A percentile compares a stretch with the other conserved stretches of the same genome.
Evolutionary conservation across 345 rosid genomes (phyloP).

Genomic region (Gossypium arboreum): DNA sequence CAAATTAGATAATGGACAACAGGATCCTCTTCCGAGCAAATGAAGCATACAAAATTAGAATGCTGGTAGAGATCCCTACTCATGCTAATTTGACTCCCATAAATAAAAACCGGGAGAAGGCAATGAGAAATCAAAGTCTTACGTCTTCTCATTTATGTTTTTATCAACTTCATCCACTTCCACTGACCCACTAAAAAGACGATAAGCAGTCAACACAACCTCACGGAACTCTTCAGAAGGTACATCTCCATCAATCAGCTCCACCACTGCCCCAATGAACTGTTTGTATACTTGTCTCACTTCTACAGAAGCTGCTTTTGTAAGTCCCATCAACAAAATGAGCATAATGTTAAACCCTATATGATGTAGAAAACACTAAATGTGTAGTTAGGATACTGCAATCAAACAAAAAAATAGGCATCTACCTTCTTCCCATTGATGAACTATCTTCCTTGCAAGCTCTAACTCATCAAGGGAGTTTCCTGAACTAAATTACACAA

Average conservation of each 20-base stretch:
- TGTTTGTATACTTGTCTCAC: conserved; percentile 79
- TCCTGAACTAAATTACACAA: conserved; percentile 26
- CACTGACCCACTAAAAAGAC: conserved; percentile 40
- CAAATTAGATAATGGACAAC: not conserved
- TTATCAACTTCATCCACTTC: conserved; percentile 41
- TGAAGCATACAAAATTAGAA: not conserved
- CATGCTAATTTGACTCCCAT: not conserved
- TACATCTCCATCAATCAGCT: conserved; percentile 70
- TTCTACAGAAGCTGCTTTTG: conserved; percentile 63
- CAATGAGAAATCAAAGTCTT: conserved; percentile 13
- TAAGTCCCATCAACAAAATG: conserved; percentile 14
- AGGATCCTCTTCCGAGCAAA: not conserved
- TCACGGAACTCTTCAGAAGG: conserved; percentile 77
- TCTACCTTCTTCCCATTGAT: conserved; percentile 85
- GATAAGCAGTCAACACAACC: conserved; percentile 55
- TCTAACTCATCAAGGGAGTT: conserved; percentile 64
- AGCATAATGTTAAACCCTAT: conserved; percentile 8
- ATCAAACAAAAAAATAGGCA: not conserved
- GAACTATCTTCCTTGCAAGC: conserved; percentile 71
- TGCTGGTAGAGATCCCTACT: not conserved
- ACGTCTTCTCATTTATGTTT: conserved; percentile 45
- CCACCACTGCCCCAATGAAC: conserved; percentile 70
- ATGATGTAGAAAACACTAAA: not conserved
- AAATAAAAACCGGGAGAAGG: not conserved
- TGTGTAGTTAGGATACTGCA: not conserved